Evolutionary conservation across 306 rosid species (phyloP), one percentile per base, ranked within the genome.

Genomic region (Astragalus glycyphyllos): DNA sequence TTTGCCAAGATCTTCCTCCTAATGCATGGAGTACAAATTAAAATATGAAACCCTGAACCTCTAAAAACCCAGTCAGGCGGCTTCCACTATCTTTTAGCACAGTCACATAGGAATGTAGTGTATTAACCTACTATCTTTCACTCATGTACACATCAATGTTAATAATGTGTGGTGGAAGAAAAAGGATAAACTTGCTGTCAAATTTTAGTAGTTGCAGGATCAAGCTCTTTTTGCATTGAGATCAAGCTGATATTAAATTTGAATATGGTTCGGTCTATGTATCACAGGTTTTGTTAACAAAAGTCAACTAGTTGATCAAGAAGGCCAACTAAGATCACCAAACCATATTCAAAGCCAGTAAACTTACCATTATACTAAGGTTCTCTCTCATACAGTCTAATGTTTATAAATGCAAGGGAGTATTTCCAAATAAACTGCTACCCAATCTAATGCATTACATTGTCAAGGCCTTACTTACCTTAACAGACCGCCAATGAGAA

Each of bases 401-500:
- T n/a, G 16, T 42, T 34, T 62, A 34, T 34, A 60, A 46, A 34
- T 26, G 73, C 12, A 54, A 68, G 68, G 53, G 34, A 57, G 17
- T 35, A 68, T 54, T 57, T 68, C 11, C 11, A 62, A 31, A 40
- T 15, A 59, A 45, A 75, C 13, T 11, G 15, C 66, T 60, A 46
- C 4, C 32, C 7, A 54, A 23, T 23, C 34, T 71, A n/a, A 53
- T 31, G 49, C 16, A 51, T 58, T 26, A 63, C 15, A 32, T 0
- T 20, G 47, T 49, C 13, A 31, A 26, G n/a, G 13, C 31, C 71
- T 68, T 35, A 42, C 17, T 64, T 73, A 88, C 97, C 97, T 91
- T 88, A 61, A 91, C 92, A 61, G 97, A 91, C 42, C 96, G 84
- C 97, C 97, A 91, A 79, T 91, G 87, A 68, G 97, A 91, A 78